Percentiles rank a stretch among this genome's conserved stretches.
Evolutionary conservation across 768 basidiomycete genomes (phyloP).

Genomic region (Termitomyces bulborhizus): DNA sequence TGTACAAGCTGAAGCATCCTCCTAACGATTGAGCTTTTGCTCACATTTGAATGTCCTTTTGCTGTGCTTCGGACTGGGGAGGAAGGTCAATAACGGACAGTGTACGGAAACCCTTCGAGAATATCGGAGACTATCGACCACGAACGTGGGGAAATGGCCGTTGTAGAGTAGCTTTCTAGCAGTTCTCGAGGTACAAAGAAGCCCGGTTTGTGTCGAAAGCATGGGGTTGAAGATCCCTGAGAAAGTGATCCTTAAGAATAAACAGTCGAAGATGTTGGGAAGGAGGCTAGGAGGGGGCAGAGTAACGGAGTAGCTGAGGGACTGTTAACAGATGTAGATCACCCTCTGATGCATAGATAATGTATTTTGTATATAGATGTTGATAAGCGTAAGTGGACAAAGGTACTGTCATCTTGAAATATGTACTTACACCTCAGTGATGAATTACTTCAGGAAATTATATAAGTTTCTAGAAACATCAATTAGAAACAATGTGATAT

Average conservation of each 20-base stretch:
- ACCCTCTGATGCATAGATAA: too few relatives aligned
- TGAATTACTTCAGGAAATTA: too few relatives aligned
- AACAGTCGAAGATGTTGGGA: not conserved
- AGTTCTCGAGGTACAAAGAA: not conserved
- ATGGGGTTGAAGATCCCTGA: constrained; percentile 2
- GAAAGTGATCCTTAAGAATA: not conserved
- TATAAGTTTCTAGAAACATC: too few relatives aligned
- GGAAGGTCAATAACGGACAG: constrained; percentile 1
- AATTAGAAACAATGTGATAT: too few relatives aligned
- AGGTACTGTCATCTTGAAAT: too few relatives aligned
- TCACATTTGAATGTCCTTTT: not conserved
- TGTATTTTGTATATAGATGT: too few relatives aligned
- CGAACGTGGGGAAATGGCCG: not conserved
- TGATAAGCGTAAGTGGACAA: too few relatives aligned
- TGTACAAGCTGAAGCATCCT: not conserved
- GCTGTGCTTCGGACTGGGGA: not conserved
- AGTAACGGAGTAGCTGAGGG: too few relatives aligned
- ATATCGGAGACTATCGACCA: not conserved
- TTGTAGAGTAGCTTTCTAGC: not conserved
- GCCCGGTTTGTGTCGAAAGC: not conserved
- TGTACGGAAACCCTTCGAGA: not conserved
- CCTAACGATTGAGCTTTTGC: not conserved
- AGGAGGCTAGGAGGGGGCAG: too few relatives aligned
- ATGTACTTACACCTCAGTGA: too few relatives aligned
- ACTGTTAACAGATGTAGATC: too few relatives aligned